A percentile compares a stretch with the other conserved stretches of the same genome.
Evolutionary conservation across 1,139 yeast species (phyloP).

Genomic region (Saccharomycopsis hybrid): DNA sequence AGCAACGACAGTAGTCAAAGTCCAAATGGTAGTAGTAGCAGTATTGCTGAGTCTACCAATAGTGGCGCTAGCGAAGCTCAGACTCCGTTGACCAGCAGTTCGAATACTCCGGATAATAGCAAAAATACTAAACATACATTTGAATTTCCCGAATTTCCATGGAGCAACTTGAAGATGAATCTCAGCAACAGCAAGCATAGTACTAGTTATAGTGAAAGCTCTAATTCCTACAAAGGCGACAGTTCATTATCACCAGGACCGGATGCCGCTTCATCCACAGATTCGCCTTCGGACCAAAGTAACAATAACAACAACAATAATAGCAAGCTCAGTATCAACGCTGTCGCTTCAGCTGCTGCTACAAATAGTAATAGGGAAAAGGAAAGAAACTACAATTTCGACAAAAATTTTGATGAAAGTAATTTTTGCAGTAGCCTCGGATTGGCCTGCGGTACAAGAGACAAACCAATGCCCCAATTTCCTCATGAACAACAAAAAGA

Average conservation of each 20-base stretch:
- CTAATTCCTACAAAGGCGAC: constrained; percentile 14
- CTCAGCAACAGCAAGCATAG: background rate
- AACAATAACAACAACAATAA: background rate
- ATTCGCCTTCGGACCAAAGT: constrained; percentile 5
- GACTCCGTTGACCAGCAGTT: background rate
- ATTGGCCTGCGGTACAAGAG: constrained; percentile 80
- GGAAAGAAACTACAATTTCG: constrained; percentile 25
- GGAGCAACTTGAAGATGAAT: constrained; percentile 23
- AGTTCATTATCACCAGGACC: constrained; percentile 16
- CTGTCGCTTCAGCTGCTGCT: background rate
- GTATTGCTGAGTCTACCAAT: background rate
- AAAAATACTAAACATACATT: constrained; percentile 23
- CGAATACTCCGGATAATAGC: background rate
- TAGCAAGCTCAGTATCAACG: background rate
- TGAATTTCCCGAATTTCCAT: constrained; percentile 44
- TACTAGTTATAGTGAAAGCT: constrained; percentile 13
- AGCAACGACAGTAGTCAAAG: too few relatives aligned
- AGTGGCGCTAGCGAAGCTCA: background rate
- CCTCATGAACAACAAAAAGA: constrained; percentile 22
- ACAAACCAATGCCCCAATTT: constrained; percentile 57
- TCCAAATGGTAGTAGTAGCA: too few relatives aligned
- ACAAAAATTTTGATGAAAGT: constrained; percentile 42
- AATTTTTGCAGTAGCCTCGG: constrained; percentile 68
- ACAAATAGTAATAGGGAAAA: background rate
- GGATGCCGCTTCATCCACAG: constrained; percentile 13